Conservation (phyloP, 1,284 basidiomycete genomes). For the Farysia itapuensis region DNA sequence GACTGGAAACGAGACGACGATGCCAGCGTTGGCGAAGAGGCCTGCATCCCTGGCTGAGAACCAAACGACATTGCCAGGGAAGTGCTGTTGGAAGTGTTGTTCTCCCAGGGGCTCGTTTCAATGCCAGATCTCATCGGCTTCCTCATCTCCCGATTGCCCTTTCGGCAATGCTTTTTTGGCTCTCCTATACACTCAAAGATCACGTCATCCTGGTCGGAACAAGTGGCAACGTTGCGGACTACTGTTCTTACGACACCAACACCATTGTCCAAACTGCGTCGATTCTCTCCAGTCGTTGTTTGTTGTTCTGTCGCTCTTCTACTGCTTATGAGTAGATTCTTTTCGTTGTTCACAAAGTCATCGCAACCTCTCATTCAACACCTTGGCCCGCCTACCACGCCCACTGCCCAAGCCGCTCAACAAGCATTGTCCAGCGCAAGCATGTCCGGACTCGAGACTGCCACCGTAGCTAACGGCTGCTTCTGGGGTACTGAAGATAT, state of each 20-base stretch:
- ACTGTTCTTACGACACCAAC: neutral
- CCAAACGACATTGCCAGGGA: neutral
- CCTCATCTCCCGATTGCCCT: too few species aligned
- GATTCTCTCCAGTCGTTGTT: conserved; percentile 2
- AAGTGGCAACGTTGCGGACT: neutral
- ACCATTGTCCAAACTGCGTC: conserved; percentile 32
- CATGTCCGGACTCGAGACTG: conserved; percentile 33
- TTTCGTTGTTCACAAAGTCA: conserved; percentile 36
- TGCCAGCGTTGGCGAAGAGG: neutral
- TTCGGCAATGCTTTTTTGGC: too few species aligned
- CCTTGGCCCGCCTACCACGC: conserved; percentile 32
- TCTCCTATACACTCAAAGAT: too few species aligned
- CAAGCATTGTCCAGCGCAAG: conserved; percentile 15
- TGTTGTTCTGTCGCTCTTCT: conserved; percentile 8
- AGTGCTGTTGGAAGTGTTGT: too few species aligned
- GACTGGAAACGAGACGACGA: neutral
- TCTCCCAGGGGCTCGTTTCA: too few species aligned
- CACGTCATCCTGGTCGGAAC: neutral
- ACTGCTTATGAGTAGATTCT: conserved; percentile 39
- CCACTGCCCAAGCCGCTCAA: conserved; percentile 35
- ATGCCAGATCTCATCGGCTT: too few species aligned
- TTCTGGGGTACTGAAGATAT: conserved; percentile 59
- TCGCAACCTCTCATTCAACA: conserved; percentile 38
- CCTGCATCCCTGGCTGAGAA: neutral
- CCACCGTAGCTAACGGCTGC: conserved; percentile 52